These are phyloP conservation scores for Candida tetrigidarum DNA, from an alignment of 1,139 yeast genomes.

Conservation along the genomic window DNA sequence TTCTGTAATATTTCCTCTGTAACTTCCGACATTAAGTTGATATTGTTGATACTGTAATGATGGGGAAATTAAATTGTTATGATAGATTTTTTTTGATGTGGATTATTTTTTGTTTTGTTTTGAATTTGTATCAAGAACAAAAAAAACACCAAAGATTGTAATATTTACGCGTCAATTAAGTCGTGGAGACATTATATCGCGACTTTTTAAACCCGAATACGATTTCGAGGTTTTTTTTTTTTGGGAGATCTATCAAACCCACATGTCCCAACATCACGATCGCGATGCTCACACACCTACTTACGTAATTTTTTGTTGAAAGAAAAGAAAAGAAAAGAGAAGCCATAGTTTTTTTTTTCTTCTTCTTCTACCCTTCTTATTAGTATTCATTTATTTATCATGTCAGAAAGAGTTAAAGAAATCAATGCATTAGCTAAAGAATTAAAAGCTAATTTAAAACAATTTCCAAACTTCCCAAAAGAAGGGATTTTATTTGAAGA, in stretches of 20 bases:
- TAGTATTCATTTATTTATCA: neutral
- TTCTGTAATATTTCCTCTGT: constrained; percentile 1
- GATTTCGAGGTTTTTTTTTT: too few relatives aligned
- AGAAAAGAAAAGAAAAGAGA: too few relatives aligned
- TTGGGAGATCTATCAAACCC: too few relatives aligned
- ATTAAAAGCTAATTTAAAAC: constrained; percentile 67
- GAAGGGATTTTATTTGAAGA: constrained; percentile 97
- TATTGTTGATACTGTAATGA: too few relatives aligned
- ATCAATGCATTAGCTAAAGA: constrained; percentile 57
- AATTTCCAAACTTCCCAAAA: constrained; percentile 91
- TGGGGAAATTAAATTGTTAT: neutral
- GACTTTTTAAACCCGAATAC: too few relatives aligned
- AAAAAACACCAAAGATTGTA: too few relatives aligned
- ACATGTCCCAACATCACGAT: constrained; percentile 5
- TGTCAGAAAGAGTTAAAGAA: constrained; percentile 22
- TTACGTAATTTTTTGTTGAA: too few relatives aligned
- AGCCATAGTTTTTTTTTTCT: constrained; percentile 1
- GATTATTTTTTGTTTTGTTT: neutral
- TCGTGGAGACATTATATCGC: neutral
- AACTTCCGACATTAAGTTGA: neutral
- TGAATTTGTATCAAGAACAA: neutral
- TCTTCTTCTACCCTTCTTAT: neutral
- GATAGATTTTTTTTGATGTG: neutral
- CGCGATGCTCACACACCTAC: too few relatives aligned
- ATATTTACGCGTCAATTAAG: neutral